A percentile compares a stretch with the other conserved stretches of the same genome.
phyloP scores from a whole-genome alignment of 176 grass and related monocot species.

The Otatea glauca region DNA sequence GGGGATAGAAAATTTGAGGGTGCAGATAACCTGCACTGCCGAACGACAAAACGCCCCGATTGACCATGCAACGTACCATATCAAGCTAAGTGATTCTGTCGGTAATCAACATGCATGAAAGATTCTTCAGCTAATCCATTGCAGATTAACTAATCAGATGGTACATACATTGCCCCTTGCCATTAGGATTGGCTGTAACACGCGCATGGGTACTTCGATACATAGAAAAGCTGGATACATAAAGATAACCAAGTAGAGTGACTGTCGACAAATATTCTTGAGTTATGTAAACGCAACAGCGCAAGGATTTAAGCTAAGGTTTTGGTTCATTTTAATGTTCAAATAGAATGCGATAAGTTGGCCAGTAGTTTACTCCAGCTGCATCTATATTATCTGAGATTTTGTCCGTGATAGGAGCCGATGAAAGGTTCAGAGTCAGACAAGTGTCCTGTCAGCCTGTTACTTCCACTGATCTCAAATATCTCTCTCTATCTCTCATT shows the following conservation, averaged over 20 bases:
- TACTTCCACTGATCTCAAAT: background rate
- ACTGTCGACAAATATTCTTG: background rate
- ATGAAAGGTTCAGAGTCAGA: background rate
- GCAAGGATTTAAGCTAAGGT: background rate
- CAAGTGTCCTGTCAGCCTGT: background rate
- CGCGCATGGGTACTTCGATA: background rate
- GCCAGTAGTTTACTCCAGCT: background rate
- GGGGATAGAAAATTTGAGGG: conserved; percentile 6
- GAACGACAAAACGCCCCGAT: conserved; percentile 1
- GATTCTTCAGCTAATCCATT: conserved; percentile 42
- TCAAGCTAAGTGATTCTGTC: conserved; percentile 39
- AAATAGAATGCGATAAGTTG: background rate
- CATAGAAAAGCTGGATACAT: background rate
- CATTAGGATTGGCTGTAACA: background rate
- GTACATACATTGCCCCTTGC: conserved; percentile 34
- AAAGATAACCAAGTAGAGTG: background rate
- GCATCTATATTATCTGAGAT: background rate
- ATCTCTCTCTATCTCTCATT: background rate
- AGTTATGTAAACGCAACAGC: background rate
- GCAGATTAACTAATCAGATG: conserved; percentile 17
- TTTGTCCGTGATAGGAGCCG: background rate
- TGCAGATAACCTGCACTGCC: conserved; percentile 12
- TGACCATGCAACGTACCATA: conserved; percentile 17
- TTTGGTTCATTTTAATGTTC: background rate
- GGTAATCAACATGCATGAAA: conserved; percentile 28